Conservation (phyloP, 2,329 filamentous ascomycete species). For the Harringtonia aguacate region DNA sequence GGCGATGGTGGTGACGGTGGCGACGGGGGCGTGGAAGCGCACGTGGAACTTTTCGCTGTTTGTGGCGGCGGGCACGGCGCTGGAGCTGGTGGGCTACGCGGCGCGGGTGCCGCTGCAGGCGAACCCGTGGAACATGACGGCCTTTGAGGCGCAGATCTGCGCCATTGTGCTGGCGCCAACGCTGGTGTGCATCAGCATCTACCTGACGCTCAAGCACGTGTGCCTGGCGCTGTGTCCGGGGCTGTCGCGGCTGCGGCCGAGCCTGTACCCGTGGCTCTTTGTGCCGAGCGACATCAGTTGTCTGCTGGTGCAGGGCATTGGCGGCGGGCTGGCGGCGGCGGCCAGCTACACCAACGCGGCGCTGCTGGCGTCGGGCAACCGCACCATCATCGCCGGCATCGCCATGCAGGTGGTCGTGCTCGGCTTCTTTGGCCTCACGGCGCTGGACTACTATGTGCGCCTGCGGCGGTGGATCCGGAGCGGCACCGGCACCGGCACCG, state of each 20-base stretch:
- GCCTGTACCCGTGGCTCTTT: conserved; percentile 45
- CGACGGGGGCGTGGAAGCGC: conserved; percentile 34
- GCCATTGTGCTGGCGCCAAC: conserved; percentile 49
- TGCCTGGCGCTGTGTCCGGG: conserved; percentile 35
- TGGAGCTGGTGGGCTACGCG: conserved; percentile 44
- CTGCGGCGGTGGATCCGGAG: conserved; percentile 26
- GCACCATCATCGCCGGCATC: conserved; percentile 42
- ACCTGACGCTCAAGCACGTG: conserved; percentile 53
- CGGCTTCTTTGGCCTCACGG: conserved; percentile 30
- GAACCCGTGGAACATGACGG: conserved; percentile 42
- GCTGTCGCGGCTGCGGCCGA: conserved; percentile 39
- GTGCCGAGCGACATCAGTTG: conserved; percentile 49
- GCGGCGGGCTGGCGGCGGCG: conserved; percentile 43
- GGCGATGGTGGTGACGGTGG: conserved; percentile 28
- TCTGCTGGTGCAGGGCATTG: conserved; percentile 47
- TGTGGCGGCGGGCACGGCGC: conserved; percentile 34
- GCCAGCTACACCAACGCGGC: conserved; percentile 24
- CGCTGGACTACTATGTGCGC: conserved; percentile 33
- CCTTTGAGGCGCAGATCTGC: conserved; percentile 49
- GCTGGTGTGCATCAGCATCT: conserved; percentile 51
- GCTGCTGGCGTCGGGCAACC: conserved; percentile 35
- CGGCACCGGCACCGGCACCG: background rate
- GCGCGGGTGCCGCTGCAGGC: conserved; percentile 37
- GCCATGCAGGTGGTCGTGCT: conserved; percentile 42
- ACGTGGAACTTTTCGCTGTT: conserved; percentile 45